phyloP scores from a whole-genome alignment of 139 green algal species.

The Chlamydomonas urium region DNA sequence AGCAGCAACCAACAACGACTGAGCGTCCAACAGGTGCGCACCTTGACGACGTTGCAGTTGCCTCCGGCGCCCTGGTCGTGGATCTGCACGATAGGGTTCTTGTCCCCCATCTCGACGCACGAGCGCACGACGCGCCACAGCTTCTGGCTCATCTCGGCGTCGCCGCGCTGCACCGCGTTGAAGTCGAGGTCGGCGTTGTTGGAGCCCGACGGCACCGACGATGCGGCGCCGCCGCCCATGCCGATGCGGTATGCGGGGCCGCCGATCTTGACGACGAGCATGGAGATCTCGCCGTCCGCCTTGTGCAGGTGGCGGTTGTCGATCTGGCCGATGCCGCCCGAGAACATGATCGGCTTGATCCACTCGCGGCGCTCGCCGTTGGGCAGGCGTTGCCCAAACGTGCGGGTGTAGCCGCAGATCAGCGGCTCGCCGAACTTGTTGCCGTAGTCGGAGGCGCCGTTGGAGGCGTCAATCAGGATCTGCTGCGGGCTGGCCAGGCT shows the following conservation, averaged over 20 bases:
- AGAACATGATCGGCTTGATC: conserved; percentile 99
- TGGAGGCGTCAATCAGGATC: conserved; percentile 97
- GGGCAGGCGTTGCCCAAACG: conserved; percentile 85
- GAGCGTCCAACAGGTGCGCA: too few relatives aligned
- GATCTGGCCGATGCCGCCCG: conserved; percentile 56
- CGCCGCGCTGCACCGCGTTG: conserved; percentile 96
- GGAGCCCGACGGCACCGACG: conserved; percentile 65
- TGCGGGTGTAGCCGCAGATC: conserved; percentile 90
- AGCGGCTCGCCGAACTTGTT: conserved; percentile 99
- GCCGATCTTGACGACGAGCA: conserved; percentile 98
- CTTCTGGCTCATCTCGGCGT: conserved; percentile 97
- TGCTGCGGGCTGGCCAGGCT: conserved; percentile 43
- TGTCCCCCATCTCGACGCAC: conserved; percentile 91
- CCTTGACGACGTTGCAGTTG: conserved; percentile 99
- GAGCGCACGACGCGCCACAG: conserved; percentile 95
- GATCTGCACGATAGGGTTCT: conserved; percentile 94
- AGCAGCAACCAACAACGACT: too few relatives aligned
- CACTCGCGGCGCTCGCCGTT: conserved; percentile 91
- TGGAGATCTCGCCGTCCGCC: conserved; percentile 68
- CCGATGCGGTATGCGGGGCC: conserved; percentile 98
- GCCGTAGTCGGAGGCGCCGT: conserved; percentile 95
- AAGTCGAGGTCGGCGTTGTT: conserved; percentile 94
- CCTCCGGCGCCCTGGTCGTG: conserved; percentile 93
- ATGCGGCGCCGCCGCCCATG: conserved; percentile 95
- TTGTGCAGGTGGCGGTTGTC: conserved; percentile 72